Conservation (phyloP, 2,329 filamentous ascomycete genomes). For the Apiospora aurea region DNA sequence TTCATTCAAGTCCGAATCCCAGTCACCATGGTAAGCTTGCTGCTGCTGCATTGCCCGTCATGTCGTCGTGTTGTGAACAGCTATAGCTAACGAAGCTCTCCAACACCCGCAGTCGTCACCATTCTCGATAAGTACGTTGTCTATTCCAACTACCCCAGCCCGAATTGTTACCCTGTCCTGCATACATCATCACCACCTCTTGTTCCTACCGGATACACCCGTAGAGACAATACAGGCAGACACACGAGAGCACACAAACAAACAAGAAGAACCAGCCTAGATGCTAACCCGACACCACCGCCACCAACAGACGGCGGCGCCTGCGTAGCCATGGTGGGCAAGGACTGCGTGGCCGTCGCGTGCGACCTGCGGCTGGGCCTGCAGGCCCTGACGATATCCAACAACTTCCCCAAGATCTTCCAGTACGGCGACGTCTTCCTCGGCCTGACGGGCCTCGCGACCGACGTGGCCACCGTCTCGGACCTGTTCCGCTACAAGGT, state of each 20-base stretch:
- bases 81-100: constrained; percentile 41
- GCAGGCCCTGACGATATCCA: constrained; percentile 95
- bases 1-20: constrained; percentile 17
- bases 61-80: constrained; percentile 27
- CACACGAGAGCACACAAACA: not conserved
- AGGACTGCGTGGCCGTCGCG: constrained; percentile 99
- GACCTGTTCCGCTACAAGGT: constrained; percentile 99
- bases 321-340: constrained; percentile 98
- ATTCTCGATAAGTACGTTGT: constrained; percentile 87
- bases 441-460: constrained; percentile 93
- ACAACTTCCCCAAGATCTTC: constrained; percentile 99
- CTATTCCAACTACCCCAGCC: constrained; percentile 30
- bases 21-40: constrained; percentile 20
- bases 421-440: constrained; percentile 95
- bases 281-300: constrained; percentile 17
- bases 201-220: not conserved
- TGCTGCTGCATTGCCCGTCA: constrained; percentile 25
- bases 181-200: not conserved
- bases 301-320: constrained; percentile 76
- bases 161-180: not conserved
- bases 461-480: constrained; percentile 91
- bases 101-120: constrained; percentile 72
- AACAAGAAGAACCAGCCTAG: constrained; percentile 12
- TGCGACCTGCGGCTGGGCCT: constrained; percentile 98
- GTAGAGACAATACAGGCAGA: not conserved